Evolutionary conservation across 805 yeast genomes (phyloP), one percentile per base, ranked within the genome.

Genomic region (Kuraishia piskuri): DNA sequence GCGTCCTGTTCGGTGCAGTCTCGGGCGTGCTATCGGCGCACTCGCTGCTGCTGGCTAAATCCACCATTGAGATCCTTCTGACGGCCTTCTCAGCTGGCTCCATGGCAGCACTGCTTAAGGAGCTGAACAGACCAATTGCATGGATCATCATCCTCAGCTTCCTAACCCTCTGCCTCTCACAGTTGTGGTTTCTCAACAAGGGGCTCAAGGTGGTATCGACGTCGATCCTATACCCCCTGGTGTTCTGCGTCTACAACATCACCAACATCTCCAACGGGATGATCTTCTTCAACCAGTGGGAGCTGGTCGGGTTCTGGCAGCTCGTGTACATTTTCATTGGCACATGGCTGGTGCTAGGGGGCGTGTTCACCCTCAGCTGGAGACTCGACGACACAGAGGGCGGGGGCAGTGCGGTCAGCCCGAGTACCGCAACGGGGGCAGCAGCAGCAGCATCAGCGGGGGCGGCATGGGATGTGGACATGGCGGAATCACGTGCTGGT

Each of bases 1-100:
- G 96, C 1, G 63, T 81, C 4, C 64, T 79, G 12, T 86, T 75
- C 64, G 96, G 96, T 1, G 61, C 81, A 20, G 71, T 82, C 3
- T 80, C 90, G 49, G 96, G 96, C 2, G 79, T 84, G 0, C 71
- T 90, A 49, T 86, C 96, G 0, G 96, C 96, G 0, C 95, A 88
- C 63, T 87, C 96, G 1, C 75, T 90, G 50, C 73, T 90, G 54
- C 76, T 89, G 68, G 96, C 96, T n/a, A 90, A 90, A 67, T 81
- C 90, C 0, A 78, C 88, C 0, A 86, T 90, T 21, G 95, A 88
- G 60, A 79, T 88, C 12, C 61, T 86, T 1, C 65, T 86, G 2
- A 73, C 69, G 55, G 78, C 74, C 31, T 68, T 71, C 46, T 66
- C 58, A 56, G 63, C 59, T 2, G 52, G 52, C 8, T 22, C 48